Evolutionary conservation across 345 rosid species (phyloP), one percentile per base, ranked within the genome.

Genomic region (Citrus trifoliata): DNA sequence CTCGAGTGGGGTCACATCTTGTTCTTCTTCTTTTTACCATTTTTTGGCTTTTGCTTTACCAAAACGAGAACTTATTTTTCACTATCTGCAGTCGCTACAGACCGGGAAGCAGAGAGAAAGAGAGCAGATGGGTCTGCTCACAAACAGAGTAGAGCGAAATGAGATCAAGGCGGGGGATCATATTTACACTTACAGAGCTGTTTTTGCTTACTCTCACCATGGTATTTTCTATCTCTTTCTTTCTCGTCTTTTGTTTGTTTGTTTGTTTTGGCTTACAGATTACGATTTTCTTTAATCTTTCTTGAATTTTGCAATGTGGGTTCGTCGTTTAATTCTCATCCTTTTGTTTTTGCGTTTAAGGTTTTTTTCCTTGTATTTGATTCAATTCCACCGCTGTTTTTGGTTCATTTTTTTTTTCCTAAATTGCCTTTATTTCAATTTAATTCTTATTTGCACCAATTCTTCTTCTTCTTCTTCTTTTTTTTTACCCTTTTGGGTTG

Each of bases 141-240:
- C 88, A 51, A 88, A 96, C 88, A 90, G 89, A 85, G 86, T 87
- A 38, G 98, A 93, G 81, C 89, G 90, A 78, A 82, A 79, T 82
- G 97, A 90, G 83, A 79, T 96, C 85, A 90, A 83, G 56, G 82
- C 98, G 37, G 99, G 99, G 42, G 98, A 94, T 84, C 98, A 96
- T 76, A 90, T 96, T 87, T 96, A 96, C 88, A 90, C 98, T 86
- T 96, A 96, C 89, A 88, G 98, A 80, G 99, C 97, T 59, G 87
- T 96, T 55, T 96, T 94, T 84, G 77, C 99, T 78, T 94, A 96
- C 82, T 94, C 99, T 83, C 98, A 96, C 80, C 99, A 96, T 46
- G 98, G 99, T 96, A 82, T 32, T 53, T 65, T 63, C 68, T 79
- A 16, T 65, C 67, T 56, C 38, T 68, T 81, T 42, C 70, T 80